Conservation (phyloP, 176 grass and related monocot species). For the Carex kokanica region DNA sequence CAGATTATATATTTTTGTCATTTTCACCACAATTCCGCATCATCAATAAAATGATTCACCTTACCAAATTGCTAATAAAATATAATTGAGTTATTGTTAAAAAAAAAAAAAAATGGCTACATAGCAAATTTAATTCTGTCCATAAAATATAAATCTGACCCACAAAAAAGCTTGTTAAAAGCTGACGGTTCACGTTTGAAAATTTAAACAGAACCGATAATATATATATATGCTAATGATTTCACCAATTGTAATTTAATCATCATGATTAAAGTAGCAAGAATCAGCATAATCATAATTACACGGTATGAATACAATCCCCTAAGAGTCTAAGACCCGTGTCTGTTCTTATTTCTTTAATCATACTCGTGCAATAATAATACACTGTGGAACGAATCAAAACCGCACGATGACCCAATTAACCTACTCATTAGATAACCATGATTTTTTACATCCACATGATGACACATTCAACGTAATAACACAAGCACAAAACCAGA, state of each 20-base stretch:
- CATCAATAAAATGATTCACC: neutral
- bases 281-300: conserved; percentile 12
- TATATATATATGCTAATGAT: neutral
- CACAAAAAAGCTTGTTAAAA: neutral
- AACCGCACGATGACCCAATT: neutral
- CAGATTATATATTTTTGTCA: too few relatives aligned
- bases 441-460: neutral
- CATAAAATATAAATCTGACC: neutral
- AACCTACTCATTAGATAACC: conserved; percentile 3
- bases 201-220: neutral
- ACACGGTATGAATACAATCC: neutral
- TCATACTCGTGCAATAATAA: neutral
- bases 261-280: neutral
- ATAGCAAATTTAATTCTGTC: too few relatives aligned
- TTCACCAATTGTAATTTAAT: neutral
- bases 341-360: neutral
- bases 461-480: neutral
- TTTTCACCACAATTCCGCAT: too few relatives aligned
- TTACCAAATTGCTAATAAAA: neutral
- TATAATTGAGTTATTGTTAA: too few relatives aligned
- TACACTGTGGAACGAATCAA: neutral
- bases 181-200: neutral
- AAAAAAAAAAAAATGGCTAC: too few relatives aligned
- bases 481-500: conserved; percentile 9
- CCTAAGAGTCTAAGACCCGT: neutral